phyloP scores from a whole-genome alignment of 805 yeast species.

The Candida montana region DNA sequence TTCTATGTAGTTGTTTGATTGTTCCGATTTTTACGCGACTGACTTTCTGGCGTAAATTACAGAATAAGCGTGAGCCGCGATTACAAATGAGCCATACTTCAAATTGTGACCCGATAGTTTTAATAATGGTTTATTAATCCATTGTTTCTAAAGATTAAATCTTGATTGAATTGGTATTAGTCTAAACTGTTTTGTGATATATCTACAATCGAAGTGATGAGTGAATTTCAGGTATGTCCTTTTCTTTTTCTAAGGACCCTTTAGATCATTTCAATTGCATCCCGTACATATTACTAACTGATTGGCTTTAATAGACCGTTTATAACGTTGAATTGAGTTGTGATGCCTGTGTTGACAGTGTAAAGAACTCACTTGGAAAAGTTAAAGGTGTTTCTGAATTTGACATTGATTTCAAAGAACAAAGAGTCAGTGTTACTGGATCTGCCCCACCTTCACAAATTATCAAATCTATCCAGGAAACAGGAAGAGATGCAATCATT shows the following conservation, averaged over 20 bases:
- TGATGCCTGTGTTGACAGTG: slow-evolving; percentile 33
- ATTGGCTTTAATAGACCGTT: slow-evolving; percentile 36
- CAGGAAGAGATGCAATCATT: slow-evolving; percentile 86
- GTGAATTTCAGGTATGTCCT: slow-evolving; percentile 7
- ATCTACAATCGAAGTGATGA: background rate
- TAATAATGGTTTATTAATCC: background rate
- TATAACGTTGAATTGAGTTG: slow-evolving; percentile 88
- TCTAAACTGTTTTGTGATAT: too few species aligned
- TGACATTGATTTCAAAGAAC: slow-evolving; percentile 51
- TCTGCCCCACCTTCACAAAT: slow-evolving; percentile 70
- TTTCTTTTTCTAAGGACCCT: background rate
- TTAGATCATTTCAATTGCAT: too few species aligned
- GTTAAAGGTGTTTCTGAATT: slow-evolving; percentile 46
- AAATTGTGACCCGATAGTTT: background rate
- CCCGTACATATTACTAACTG: slow-evolving; percentile 1
- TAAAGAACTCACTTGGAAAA: slow-evolving; percentile 39
- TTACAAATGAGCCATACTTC: background rate
- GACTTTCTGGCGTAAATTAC: background rate
- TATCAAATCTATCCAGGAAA: slow-evolving; percentile 58
- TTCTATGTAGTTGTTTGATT: too few species aligned
- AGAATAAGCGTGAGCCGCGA: background rate
- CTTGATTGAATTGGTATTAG: too few species aligned
- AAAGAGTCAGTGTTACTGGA: slow-evolving; percentile 66
- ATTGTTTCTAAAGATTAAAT: background rate
- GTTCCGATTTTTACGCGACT: too few species aligned